Evolutionary conservation across 2,329 filamentous ascomycete genomes (phyloP).

Genomic region (Paramyrothecium sp.): DNA sequence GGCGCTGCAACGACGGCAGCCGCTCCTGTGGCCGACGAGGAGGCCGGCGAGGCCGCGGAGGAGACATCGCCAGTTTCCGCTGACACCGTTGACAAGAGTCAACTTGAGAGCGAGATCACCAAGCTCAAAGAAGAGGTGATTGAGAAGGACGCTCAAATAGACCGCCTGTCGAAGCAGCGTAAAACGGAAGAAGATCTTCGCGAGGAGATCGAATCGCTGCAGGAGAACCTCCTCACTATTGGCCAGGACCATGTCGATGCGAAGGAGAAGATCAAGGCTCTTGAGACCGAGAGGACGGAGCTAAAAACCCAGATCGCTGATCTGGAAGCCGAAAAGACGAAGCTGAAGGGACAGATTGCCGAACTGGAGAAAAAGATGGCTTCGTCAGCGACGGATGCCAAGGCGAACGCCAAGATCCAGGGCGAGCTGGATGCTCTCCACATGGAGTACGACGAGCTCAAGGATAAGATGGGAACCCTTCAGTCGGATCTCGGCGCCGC

Average conservation of each 20-base stretch:
- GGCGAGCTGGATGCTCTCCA: slow-evolving; percentile 57
- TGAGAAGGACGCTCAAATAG: slow-evolving; percentile 72
- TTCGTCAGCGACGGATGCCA: slow-evolving; percentile 27
- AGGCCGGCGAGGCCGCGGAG: slow-evolving; percentile 35
- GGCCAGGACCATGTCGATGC: slow-evolving; percentile 83
- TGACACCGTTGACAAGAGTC: slow-evolving; percentile 28
- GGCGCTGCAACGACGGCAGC: slow-evolving; percentile 43
- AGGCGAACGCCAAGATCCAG: slow-evolving; percentile 54
- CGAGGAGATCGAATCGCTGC: slow-evolving; percentile 83
- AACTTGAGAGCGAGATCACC: slow-evolving; percentile 46
- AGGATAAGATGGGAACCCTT: slow-evolving; percentile 64
- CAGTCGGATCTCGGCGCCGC: slow-evolving; percentile 84
- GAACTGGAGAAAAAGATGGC: slow-evolving; percentile 71
- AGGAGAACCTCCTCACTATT: slow-evolving; percentile 75
- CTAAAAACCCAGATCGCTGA: slow-evolving; percentile 62
- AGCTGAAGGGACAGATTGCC: slow-evolving; percentile 58
- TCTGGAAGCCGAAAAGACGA: slow-evolving; percentile 62
- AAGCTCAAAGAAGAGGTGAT: slow-evolving; percentile 51
- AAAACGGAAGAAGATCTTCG: slow-evolving; percentile 75
- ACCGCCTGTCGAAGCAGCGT: slow-evolving; percentile 66
- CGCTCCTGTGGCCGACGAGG: slow-evolving; percentile 29
- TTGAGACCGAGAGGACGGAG: slow-evolving; percentile 66
- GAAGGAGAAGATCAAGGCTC: slow-evolving; percentile 71
- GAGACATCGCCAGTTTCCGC: slow-evolving; percentile 24
- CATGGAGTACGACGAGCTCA: slow-evolving; percentile 64